Conservation (phyloP, 768 basidiomycete species). For the Amyloporia xantha region DNA sequence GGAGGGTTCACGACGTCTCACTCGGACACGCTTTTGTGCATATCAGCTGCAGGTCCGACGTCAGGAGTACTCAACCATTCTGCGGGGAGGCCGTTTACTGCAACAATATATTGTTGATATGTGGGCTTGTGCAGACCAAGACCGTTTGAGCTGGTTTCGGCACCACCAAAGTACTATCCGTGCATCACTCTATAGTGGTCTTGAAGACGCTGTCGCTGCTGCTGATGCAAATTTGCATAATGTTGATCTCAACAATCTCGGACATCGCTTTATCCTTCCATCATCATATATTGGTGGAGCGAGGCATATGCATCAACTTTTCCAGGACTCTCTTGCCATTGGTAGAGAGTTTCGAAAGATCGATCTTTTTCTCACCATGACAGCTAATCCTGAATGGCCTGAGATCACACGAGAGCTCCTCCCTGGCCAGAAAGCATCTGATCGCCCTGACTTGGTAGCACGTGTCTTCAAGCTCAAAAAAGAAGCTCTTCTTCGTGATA, state of each 20-base stretch:
- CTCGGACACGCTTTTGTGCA: conserved; percentile 23
- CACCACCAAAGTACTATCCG: conserved; percentile 30
- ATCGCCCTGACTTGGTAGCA: conserved; percentile 42
- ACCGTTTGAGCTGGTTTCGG: conserved; percentile 27
- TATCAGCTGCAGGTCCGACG: conserved; percentile 28
- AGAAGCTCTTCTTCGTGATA: conserved; percentile 24
- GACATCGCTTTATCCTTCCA: conserved; percentile 31
- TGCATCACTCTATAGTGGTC: conserved; percentile 28
- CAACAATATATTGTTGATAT: conserved; percentile 40
- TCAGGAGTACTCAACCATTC: conserved; percentile 20
- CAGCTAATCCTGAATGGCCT: conserved; percentile 43
- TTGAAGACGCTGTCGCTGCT: conserved; percentile 23
- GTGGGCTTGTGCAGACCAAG: conserved; percentile 41
- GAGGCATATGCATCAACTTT: conserved; percentile 35
- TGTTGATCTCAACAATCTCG: conserved; percentile 25
- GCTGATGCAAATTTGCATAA: conserved; percentile 19
- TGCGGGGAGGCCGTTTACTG: conserved; percentile 33
- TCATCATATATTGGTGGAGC: conserved; percentile 36
- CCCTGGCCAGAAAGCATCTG: conserved; percentile 29
- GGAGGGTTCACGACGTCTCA: conserved; percentile 15
- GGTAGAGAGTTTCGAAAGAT: conserved; percentile 28
- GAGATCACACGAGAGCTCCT: conserved; percentile 27
- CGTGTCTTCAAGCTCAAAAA: conserved; percentile 41
- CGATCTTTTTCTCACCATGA: conserved; percentile 48
- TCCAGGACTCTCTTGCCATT: conserved; percentile 43